Conservation (phyloP, 805 yeast genomes). For the Schwanniomyces pseudopolymorphus region DNA sequence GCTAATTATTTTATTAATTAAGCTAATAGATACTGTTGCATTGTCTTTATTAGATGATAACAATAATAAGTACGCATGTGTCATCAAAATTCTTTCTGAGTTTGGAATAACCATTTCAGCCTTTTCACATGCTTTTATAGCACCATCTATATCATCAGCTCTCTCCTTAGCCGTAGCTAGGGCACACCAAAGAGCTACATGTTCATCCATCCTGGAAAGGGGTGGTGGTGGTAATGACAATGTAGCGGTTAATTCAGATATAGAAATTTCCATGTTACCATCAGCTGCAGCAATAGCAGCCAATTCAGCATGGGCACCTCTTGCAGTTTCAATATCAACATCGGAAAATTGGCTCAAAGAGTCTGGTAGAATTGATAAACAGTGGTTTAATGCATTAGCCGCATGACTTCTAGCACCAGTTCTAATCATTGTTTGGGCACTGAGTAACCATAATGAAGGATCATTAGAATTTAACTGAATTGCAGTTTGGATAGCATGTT, state of each 20-base stretch:
- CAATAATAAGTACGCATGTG: slow-evolving; percentile 51
- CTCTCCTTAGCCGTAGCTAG: slow-evolving; percentile 51
- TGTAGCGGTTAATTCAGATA: slow-evolving; percentile 50
- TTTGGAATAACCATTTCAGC: slow-evolving; percentile 47
- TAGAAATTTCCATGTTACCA: slow-evolving; percentile 49
- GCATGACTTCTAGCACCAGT: slow-evolving; percentile 47
- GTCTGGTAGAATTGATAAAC: slow-evolving; percentile 42
- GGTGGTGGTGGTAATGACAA: slow-evolving; percentile 51
- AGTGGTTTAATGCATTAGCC: slow-evolving; percentile 44
- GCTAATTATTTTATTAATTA: slow-evolving; percentile 33
- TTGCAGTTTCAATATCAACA: slow-evolving; percentile 45
- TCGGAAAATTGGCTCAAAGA: slow-evolving; percentile 22
- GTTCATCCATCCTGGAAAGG: slow-evolving; percentile 43
- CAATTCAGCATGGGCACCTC: slow-evolving; percentile 54
- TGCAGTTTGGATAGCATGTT: slow-evolving; percentile 45
- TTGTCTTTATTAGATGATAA: slow-evolving; percentile 8
- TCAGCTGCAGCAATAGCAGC: slow-evolving; percentile 56
- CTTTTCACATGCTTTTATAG: slow-evolving; percentile 49
- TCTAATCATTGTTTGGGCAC: slow-evolving; percentile 49
- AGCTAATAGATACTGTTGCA: slow-evolving; percentile 34
- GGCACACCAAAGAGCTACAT: slow-evolving; percentile 53
- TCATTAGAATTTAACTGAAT: slow-evolving; percentile 38
- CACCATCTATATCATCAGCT: slow-evolving; percentile 49
- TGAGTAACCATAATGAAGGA: slow-evolving; percentile 46
- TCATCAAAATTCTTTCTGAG: slow-evolving; percentile 43